Evolutionary conservation across 805 yeast species (phyloP), one percentile per base, ranked within the genome.

Genomic region (Schwanniomyces vanrijiae): DNA sequence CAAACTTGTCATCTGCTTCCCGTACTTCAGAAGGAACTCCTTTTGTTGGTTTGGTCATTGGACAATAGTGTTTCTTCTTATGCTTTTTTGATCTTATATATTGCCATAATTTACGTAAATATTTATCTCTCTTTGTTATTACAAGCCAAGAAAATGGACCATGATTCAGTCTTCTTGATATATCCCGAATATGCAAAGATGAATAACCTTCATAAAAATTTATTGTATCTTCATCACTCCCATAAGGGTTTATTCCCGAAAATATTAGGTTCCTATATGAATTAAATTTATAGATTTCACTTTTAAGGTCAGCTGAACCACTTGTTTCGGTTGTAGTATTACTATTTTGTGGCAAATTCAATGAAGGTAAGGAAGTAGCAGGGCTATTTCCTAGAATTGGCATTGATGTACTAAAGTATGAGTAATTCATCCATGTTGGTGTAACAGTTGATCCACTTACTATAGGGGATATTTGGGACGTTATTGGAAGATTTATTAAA

Each of bases 61-160:
- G 29, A 7, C 29, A 22, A 28, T 13, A 2, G 2, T 28, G 8
- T n/a, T 16, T 40, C 24, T 28, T 19, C 39, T 47, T 45, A 19
- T 29, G 24, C 31, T 48, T 43, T 11, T 28, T 38, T 14, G 21
- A 24, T 34, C 33, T 29, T 34, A 53, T 34, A 45, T 43, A 52
- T 19, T 40, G 20, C 53, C 54, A 52, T 26, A 39, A 25, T 5
- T 24, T 39, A 9, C 14, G 22, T 39, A 60, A 42, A 1, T 53
- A 62, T 3, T 64, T 66, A 60, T 82, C 87, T 51, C 71, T 78
- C 45, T 71, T 69, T 44, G 81, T 60, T 21, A 77, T 47, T 0
- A 84, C 61, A 3, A 75, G 52, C 75, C 82, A 76, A 0, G 83
- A 60, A 29, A 80, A 67, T 0, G 85, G 81, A 0, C 85, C 86